A percentile compares a stretch with the other conserved stretches of the same genome.
Evolutionary conservation across 1,139 yeast species (phyloP).

Genomic region (Kazachstania sp.): DNA sequence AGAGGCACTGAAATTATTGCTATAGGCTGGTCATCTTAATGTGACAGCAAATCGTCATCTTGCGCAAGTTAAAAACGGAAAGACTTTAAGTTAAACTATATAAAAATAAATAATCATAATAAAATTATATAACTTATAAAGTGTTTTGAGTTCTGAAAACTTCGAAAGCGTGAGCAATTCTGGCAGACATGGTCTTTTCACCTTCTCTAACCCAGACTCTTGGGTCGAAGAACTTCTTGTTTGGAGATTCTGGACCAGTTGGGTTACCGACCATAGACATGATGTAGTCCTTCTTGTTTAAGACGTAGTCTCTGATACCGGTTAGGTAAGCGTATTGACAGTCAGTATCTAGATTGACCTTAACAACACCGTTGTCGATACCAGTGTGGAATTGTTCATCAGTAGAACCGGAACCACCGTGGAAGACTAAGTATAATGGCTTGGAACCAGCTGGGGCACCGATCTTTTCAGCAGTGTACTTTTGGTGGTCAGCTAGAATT

Average conservation of each 20-base stretch:
- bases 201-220: conserved; percentile 99
- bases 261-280: conserved; percentile 93
- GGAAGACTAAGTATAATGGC: conserved; percentile 98
- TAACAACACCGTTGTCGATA: conserved; percentile 89
- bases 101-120: too few species aligned
- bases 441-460: conserved; percentile 45
- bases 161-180: conserved; percentile 76
- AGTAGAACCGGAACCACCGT: conserved; percentile 99
- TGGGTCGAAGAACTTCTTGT: conserved; percentile 99
- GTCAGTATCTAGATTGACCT: conserved; percentile 98
- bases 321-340: conserved; percentile 94
- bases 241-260: conserved; percentile 97
- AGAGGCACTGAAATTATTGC: too few species aligned
- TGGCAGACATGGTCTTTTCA: conserved; percentile 92
- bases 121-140: conserved; percentile 35
- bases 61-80: too few species aligned
- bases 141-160: conserved; percentile 76
- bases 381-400: conserved; percentile 88
- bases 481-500: conserved; percentile 93
- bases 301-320: conserved; percentile 96
- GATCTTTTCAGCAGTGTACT: conserved; percentile 62
- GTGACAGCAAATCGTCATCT: too few species aligned
- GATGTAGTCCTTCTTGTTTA: conserved; percentile 92
- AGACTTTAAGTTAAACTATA: too few species aligned
- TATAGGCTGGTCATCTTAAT: too few species aligned